Evolutionary conservation across 2,329 filamentous ascomycete species (phyloP).

Genomic region (Colletotrichum ledebouriae): DNA sequence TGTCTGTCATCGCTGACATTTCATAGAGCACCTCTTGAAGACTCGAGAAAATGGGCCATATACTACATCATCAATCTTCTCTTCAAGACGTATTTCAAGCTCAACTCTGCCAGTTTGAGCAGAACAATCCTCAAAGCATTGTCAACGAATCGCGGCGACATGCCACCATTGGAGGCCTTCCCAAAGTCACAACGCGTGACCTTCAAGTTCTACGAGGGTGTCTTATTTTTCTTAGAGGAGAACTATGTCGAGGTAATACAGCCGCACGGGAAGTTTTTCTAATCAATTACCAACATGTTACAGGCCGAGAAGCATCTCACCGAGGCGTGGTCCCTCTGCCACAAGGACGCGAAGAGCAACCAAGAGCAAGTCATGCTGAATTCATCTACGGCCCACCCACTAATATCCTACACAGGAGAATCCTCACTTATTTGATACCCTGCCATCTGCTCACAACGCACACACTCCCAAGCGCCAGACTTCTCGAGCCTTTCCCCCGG

Average conservation of each 20-base stretch:
- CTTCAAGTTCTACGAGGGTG: conserved; percentile 95
- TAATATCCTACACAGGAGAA: conserved; percentile 69
- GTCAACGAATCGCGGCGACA: conserved; percentile 80
- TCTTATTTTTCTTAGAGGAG: conserved; percentile 94
- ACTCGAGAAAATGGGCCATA: conserved; percentile 97
- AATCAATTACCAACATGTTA: not conserved
- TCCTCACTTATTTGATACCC: conserved; percentile 94
- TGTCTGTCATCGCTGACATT: conserved; percentile 44
- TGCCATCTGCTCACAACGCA: conserved; percentile 92
- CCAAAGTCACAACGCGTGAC: conserved; percentile 93
- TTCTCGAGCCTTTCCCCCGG: conserved; percentile 81
- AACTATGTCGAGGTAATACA: conserved; percentile 80
- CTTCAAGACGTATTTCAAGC: conserved; percentile 98
- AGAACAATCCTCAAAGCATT: conserved; percentile 91
- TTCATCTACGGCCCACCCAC: not conserved
- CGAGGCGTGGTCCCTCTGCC: conserved; percentile 85
- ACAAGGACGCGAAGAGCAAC: conserved; percentile 79
- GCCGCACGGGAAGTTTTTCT: not conserved
- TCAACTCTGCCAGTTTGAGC: conserved; percentile 89
- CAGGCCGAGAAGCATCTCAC: conserved; percentile 85
- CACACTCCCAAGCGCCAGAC: conserved; percentile 78
- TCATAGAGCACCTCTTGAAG: conserved; percentile 80
- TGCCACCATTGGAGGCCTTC: conserved; percentile 84
- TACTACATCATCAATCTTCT: conserved; percentile 95
- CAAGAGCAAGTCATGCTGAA: conserved; percentile 74